A percentile compares a stretch with the other conserved stretches of the same genome.
Conservation (phyloP, 176 grass and related monocot species). For the Lolium perenne region DNA sequence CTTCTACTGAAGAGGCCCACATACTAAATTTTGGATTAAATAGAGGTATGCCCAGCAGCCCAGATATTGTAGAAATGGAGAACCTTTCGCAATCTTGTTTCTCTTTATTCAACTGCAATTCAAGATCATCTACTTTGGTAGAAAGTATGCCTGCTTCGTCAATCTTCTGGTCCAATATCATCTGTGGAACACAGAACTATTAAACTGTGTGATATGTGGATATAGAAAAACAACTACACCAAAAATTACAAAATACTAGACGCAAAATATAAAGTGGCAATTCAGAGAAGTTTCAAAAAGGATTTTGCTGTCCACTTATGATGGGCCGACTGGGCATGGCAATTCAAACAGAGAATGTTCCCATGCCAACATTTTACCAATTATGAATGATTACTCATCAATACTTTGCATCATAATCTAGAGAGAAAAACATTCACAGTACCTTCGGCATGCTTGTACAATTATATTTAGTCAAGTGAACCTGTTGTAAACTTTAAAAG, state of each 20-base stretch:
- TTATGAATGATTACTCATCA: background rate
- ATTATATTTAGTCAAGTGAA: conserved; percentile 17
- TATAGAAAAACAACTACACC: conserved; percentile 14
- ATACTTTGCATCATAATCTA: background rate
- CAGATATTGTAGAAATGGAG: conserved; percentile 32
- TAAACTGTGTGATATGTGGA: conserved; percentile 14
- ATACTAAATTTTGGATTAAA: background rate
- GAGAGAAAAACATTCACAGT: conserved; percentile 9
- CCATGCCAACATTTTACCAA: conserved; percentile 4
- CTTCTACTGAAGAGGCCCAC: conserved; percentile 7
- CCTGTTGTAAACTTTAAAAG: conserved; percentile 12
- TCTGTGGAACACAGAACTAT: conserved; percentile 47
- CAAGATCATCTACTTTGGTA: conserved; percentile 71
- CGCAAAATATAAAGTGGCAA: background rate
- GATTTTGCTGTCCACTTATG: background rate
- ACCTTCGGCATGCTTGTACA: background rate
- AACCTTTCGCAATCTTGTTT: conserved; percentile 76
- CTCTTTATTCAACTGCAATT: conserved; percentile 63
- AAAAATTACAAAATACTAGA: background rate
- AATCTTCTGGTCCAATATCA: conserved; percentile 56
- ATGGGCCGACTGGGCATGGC: background rate
- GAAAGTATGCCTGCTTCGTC: conserved; percentile 67
- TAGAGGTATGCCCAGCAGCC: background rate
- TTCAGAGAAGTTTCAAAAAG: background rate
- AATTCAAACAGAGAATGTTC: conserved; percentile 6